These are phyloP conservation scores for Podila epigama DNA, from an alignment of 192 early-diverging fungal genomes.

Conservation along the genomic window DNA sequence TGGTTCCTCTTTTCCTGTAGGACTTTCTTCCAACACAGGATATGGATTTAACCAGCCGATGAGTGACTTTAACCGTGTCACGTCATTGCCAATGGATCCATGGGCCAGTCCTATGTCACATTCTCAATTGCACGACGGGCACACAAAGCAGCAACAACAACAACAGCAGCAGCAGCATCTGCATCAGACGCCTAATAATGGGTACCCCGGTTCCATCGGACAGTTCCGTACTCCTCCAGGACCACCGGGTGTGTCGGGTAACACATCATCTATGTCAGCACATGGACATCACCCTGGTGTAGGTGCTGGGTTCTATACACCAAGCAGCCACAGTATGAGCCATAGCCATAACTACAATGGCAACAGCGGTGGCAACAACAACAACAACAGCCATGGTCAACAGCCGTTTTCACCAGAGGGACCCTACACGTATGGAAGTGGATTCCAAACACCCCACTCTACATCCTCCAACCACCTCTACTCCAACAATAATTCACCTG, in stretches of 20 bases:
- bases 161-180: constrained; percentile 25
- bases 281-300: not conserved
- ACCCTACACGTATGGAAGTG: constrained; percentile 22
- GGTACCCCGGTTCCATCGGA: constrained; percentile 16
- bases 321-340: constrained; percentile 6
- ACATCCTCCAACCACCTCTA: constrained; percentile 23
- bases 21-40: not conserved
- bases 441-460: constrained; percentile 23
- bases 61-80: constrained; percentile 22
- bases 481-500: constrained; percentile 37
- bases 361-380: not conserved
- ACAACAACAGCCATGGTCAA: not conserved
- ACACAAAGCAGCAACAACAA: too few species aligned
- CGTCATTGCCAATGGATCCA: constrained; percentile 30
- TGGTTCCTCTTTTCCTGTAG: constrained; percentile 10
- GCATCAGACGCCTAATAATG: constrained; percentile 8
- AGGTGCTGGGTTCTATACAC: constrained; percentile 18
- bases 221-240: constrained; percentile 42
- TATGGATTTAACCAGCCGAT: constrained; percentile 16
- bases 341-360: not conserved
- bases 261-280: not conserved
- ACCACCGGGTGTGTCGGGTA: constrained; percentile 31
- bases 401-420: constrained; percentile 39
- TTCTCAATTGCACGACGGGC: not conserved
- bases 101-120: constrained; percentile 21